Evolutionary conservation across 2,329 filamentous ascomycete species (phyloP).

Genomic region (Myriosclerotinia scirpicola): DNA sequence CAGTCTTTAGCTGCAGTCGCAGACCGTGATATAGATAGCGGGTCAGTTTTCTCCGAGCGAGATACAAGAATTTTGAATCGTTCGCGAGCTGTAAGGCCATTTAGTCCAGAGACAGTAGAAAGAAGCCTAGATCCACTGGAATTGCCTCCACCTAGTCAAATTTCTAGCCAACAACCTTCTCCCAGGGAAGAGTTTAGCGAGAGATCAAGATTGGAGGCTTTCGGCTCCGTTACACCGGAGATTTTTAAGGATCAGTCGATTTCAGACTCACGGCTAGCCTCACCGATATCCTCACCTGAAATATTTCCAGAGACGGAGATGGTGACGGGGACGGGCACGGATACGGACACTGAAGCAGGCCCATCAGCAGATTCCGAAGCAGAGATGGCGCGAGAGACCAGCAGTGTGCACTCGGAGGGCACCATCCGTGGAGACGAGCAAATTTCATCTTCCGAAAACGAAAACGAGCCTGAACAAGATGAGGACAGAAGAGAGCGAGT

Average conservation of each 20-base stretch:
- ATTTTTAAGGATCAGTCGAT: constrained; percentile 15
- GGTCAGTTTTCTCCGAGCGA: constrained; percentile 53
- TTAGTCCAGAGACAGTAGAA: constrained; percentile 50
- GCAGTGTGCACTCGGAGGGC: constrained; percentile 16
- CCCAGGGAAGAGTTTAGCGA: constrained; percentile 15
- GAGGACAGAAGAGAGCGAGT: not conserved
- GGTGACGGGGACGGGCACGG: not conserved
- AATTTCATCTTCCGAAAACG: not conserved
- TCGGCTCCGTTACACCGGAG: constrained; percentile 13
- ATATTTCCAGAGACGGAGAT: not conserved
- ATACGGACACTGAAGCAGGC: not conserved
- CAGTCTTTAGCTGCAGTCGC: constrained; percentile 56
- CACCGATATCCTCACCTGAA: constrained; percentile 1
- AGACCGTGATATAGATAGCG: constrained; percentile 43
- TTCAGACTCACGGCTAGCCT: constrained; percentile 3
- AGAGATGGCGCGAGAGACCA: constrained; percentile 1
- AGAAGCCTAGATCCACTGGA: constrained; percentile 32
- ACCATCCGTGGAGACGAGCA: constrained; percentile 20
- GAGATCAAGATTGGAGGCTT: not conserved
- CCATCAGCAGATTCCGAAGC: not conserved
- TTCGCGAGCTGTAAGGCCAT: constrained; percentile 56
- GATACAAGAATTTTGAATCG: constrained; percentile 47
- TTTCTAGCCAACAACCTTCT: not conserved
- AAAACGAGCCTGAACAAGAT: constrained; percentile 1
- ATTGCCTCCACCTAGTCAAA: constrained; percentile 15